Conservation (phyloP, 2,329 filamentous ascomycete genomes). For the Arthrobotrys sinensis region DNA sequence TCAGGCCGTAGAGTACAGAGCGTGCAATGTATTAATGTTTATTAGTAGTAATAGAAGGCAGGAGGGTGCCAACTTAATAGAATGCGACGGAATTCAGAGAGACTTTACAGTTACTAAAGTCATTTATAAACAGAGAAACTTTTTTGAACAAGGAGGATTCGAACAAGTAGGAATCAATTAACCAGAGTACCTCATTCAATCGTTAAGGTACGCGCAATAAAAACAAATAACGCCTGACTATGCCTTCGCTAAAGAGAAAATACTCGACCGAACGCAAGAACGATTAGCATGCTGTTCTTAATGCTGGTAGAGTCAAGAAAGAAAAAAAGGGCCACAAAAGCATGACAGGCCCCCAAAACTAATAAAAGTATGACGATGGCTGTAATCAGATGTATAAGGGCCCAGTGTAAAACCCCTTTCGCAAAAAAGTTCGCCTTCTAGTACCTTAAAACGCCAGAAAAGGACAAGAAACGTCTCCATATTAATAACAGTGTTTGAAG, state of each 20-base stretch:
- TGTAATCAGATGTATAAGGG: neutral
- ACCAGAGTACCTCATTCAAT: slow-evolving; percentile 3
- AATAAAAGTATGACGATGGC: slow-evolving; percentile 1
- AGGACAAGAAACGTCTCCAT: neutral
- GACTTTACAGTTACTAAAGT: neutral
- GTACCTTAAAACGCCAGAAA: neutral
- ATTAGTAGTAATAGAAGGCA: neutral
- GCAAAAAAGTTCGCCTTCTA: slow-evolving; percentile 13
- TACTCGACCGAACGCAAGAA: slow-evolving; percentile 42
- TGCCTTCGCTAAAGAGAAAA: slow-evolving; percentile 35
- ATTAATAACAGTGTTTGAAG: too few species aligned
- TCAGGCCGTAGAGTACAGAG: too few species aligned
- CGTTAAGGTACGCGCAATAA: slow-evolving; percentile 15
- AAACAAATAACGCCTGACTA: slow-evolving; percentile 33
- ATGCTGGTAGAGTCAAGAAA: slow-evolving; percentile 21
- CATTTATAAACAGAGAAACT: neutral
- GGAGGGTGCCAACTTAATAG: too few species aligned
- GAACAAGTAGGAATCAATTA: neutral
- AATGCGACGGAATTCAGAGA: neutral
- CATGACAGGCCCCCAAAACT: neutral
- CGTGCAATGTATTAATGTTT: too few species aligned
- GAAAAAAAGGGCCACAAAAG: neutral
- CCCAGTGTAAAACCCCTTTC: slow-evolving; percentile 9
- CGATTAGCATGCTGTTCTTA: slow-evolving; percentile 25
- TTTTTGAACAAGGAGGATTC: slow-evolving; percentile 6